These are phyloP conservation scores for Diutina siamensis DNA, from an alignment of 1,139 yeast genomes.

Conservation along the genomic window DNA sequence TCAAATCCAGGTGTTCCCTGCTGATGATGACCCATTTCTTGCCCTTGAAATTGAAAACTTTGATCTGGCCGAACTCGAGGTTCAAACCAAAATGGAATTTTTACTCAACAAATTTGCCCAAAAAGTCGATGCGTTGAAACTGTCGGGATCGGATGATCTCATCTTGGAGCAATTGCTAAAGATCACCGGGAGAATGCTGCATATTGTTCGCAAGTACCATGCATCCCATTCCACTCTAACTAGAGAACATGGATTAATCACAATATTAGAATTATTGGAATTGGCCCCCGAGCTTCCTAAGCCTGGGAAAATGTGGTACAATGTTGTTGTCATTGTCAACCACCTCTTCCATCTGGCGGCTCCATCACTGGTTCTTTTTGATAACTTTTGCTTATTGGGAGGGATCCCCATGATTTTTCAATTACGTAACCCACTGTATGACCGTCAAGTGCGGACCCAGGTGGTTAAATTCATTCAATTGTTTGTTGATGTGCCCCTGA, in stretches of 20 bases:
- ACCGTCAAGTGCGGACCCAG: conserved; percentile 26
- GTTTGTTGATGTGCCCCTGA: conserved; percentile 21
- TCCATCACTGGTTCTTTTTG: conserved; percentile 16
- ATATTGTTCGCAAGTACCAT: conserved; percentile 30
- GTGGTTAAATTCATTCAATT: conserved; percentile 33
- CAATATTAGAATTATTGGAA: conserved; percentile 38
- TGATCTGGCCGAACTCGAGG: conserved; percentile 33
- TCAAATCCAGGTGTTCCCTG: neutral
- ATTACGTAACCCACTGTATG: conserved; percentile 27
- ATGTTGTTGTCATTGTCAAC: conserved; percentile 30
- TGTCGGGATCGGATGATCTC: conserved; percentile 21
- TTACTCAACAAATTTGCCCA: conserved; percentile 23
- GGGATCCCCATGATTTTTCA: conserved; percentile 43
- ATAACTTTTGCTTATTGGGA: conserved; percentile 43
- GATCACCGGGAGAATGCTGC: conserved; percentile 30
- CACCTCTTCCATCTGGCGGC: conserved; percentile 23
- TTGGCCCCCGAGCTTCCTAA: conserved; percentile 22
- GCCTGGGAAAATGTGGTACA: conserved; percentile 27
- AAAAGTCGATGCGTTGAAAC: conserved; percentile 21
- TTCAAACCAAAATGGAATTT: conserved; percentile 32
- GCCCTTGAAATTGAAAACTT: conserved; percentile 29
- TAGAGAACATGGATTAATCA: conserved; percentile 38
- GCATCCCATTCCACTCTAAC: conserved; percentile 32
- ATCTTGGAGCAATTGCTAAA: conserved; percentile 20
- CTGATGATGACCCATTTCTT: conserved; percentile 13